Conservation (phyloP, 2,329 filamentous ascomycete species). For the Pyrenophora tritici-repentis region DNA sequence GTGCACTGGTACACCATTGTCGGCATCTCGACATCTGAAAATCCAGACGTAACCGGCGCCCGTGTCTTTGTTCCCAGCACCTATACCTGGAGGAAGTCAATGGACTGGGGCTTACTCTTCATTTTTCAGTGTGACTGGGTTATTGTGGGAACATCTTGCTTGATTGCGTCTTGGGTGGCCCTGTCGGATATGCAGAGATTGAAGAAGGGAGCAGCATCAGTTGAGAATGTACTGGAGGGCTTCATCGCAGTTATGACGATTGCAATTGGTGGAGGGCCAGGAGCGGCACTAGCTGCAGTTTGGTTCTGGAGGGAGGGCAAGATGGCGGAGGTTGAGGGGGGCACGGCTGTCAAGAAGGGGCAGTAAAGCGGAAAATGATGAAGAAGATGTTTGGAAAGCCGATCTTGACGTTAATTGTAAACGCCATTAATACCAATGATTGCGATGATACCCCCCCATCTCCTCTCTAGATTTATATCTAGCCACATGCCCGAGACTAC, state of each 20-base stretch:
- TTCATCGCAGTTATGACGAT: constrained; percentile 9
- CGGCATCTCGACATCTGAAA: constrained; percentile 16
- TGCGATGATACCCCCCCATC: no score
- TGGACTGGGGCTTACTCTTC: constrained; percentile 16
- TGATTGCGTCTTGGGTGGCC: constrained; percentile 15
- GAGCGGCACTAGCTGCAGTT: constrained; percentile 15
- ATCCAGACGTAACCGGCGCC: constrained; percentile 13
- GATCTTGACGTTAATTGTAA: neutral
- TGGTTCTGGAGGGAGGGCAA: constrained; percentile 28
- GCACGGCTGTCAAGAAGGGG: constrained; percentile 14
- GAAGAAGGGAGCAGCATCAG: constrained; percentile 10
- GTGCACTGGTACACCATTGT: constrained; percentile 18
- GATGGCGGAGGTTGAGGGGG: constrained; percentile 15
- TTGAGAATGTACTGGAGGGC: constrained; percentile 14
- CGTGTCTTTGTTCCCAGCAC: constrained; percentile 19
- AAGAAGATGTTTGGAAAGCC: no score
- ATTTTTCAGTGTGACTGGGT: constrained; percentile 32
- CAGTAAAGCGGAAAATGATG: neutral
- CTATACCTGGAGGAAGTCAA: constrained; percentile 10
- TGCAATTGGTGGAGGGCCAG: constrained; percentile 16
- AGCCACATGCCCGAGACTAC: no score
- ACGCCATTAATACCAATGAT: no score
- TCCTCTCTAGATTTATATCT: no score
- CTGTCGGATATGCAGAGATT: constrained; percentile 20
- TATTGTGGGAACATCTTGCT: neutral